Base-by-base conservation (phyloP, 2,329 filamentous ascomycete species). In the Sclerotinia nivalis region DNA sequence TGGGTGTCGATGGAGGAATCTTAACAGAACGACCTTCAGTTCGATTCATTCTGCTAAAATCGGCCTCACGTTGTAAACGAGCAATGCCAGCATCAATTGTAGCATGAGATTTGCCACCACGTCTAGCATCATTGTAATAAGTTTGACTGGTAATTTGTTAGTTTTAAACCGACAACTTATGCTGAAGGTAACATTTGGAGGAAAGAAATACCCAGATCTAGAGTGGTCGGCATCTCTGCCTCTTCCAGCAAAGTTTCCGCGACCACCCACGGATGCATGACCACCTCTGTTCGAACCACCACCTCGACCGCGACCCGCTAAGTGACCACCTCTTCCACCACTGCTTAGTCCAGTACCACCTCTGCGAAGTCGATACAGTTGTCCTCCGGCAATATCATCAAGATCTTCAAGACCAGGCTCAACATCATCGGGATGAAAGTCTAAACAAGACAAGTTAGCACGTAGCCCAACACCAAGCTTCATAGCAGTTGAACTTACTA, bases 371-470 rank as follows among this genome's bases (percentile, higher is more conserved):
- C 77, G 73, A 66, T 75, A 74, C 6, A 78, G 66, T 59, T 77
- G 75, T 13, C 77, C 77, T 64, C 75, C 73, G 4, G 73, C 73
- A 55, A 77, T 76, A 18, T 72, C 69, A n/a, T 76, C 73, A 28
- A 77, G 72, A 1, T 71, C 58, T 6, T 68, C 71, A 8, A 73
- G 56, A 0, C 73, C 68, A 8, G 73, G 72, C 43, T 74, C 66
- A 20, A 72, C 61, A 66, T 77, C 76, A 54, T 76, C 73, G 47
- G 74, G 59, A 15, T 22, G 15, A n/a, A 70, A 40, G n/a, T 68
- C 65, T 60, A 28, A 45, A 25, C 9, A 18, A 22, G 45, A 74
- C 61, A 71, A 70, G 50, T 73, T 25, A 50, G 25, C 37, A 31
- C 28, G 55, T 18, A 54, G 13, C 25, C n/a, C 61, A 28, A 45